Base-by-base conservation (phyloP, 352 stramenopile species). In the Globisporangium okanoganense region DNA sequence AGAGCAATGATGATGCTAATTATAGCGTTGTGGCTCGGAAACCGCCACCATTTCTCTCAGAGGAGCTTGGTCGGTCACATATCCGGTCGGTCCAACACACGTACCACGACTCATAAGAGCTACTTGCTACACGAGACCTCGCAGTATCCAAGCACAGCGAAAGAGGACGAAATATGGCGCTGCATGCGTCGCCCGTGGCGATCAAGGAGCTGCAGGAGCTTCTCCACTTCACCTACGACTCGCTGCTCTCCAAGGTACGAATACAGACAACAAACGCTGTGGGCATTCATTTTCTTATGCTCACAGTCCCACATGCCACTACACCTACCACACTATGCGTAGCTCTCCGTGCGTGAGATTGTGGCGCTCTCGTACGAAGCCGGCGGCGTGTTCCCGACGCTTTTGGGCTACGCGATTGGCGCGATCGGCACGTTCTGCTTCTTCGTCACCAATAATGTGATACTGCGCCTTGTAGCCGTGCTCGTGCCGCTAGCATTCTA, bases 391-490 rank as follows among this genome's bases (percentile, higher is more conserved):
- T 87, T 83, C 56, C 77, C 78, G 43, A 86, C 79, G 33, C 48
- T 91, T 1, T 36, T 85, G 20, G 82, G 75, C 35, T 91, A 89
- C 29, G 64, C 56, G 10, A 69, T 88, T 7, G 79, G 79, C 10
- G 66, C 76, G 2, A 66, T 85, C 48, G 66, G 75, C 9, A 68
- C 65, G 10, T 22, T 79, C 6, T 77, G 77, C 38, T 58, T 88
- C 40, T 33, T 66, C n/a, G 66, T 63, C 10, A 53, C 54, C 24
- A 44, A n/a, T 0, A 65, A 58, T 2, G 71, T 59, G 69, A 5
- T 62, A 16, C 20, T 62, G 9, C 61, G 73, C n/a, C 25, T 76
- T 54, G 20, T 64, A 25, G 61, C 61, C n/a, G 48, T 48, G 14
- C 12, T 61, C 24, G 3, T 76, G 13, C 66, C 69, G 50, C 10